Evolutionary conservation across 1,284 basidiomycete species (phyloP), one percentile per base, ranked within the genome.

Genomic region (Mycosarcoma maydis): DNA sequence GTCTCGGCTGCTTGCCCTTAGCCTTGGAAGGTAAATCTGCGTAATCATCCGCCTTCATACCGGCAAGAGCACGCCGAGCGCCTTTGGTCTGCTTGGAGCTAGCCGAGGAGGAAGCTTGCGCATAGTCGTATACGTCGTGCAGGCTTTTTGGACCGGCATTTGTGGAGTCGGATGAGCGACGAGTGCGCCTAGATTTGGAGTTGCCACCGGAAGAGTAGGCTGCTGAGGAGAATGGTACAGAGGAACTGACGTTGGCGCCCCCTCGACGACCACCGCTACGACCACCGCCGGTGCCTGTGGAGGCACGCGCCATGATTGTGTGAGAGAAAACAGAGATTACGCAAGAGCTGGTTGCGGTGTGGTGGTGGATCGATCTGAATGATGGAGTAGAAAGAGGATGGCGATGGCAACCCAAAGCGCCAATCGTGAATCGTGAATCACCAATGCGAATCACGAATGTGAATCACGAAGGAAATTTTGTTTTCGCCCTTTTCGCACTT

Each of bases 21-120:
- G 61, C 61, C n/a, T 58, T 58, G 38, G 62, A 66, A 0, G 55
- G 62, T 3, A 64, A 42, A 26, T 66, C 58, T 5, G 50, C 50
- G 17, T 67, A 57, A 34, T 67, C 64, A 22, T 52, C 49, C 13
- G 59, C 51, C 47, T 40, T 36, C 52, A 65, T 65, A 14, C 61
- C 61, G 0, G 67, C 60, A 3, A 54, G 37, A 16, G 61, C 61
- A 14, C 61, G 51, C 13, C 60, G 56, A 23, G 60, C 48, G 13
- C 54, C 64, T 44, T 46, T 61, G 6, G 33, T 30, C 30, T 49
- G 61, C 19, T 59, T 59, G 55, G 43, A 51, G 3, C 40, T 29
- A 41, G 54, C 41, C 24, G 66, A 46, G 43, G 68, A 32, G 38
- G 57, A 58, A n/a, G 57, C 58, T 13, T 66, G 56, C 8, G 53